Conservation (phyloP, 352 stramenopile genomes). For the Pythium inflatum region DNA sequence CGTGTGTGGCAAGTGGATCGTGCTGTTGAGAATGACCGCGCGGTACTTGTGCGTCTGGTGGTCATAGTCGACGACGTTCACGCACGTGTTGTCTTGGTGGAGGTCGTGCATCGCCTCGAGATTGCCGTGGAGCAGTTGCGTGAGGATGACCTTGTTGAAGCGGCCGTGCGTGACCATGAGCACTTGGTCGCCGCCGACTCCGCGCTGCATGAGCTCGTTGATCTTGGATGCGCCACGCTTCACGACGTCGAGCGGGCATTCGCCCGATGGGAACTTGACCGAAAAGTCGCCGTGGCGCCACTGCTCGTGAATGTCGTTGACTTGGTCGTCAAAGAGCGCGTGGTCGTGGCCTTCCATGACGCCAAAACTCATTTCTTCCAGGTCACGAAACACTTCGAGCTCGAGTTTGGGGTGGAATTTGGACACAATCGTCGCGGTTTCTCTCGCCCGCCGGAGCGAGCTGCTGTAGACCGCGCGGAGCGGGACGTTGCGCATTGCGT, state of each 20-base stretch:
- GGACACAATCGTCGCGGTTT: conserved; percentile 59
- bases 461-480: conserved; percentile 75
- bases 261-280: conserved; percentile 60
- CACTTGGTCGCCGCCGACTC: conserved; percentile 56
- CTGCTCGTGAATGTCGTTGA: conserved; percentile 63
- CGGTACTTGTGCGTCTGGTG: conserved; percentile 53
- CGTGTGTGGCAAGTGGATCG: conserved; percentile 50
- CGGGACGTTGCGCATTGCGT: conserved; percentile 69
- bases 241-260: conserved; percentile 73
- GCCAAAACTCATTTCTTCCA: conserved; percentile 88
- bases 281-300: conserved; percentile 64
- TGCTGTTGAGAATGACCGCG: conserved; percentile 77
- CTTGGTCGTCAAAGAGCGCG: conserved; percentile 50
- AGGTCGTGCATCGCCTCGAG: conserved; percentile 69
- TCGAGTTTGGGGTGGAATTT: conserved; percentile 59
- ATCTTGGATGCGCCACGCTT: conserved; percentile 66
- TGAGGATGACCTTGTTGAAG: conserved; percentile 86
- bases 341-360: conserved; percentile 69
- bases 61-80: conserved; percentile 86
- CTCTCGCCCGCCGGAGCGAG: conserved; percentile 47
- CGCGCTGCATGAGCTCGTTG: conserved; percentile 49
- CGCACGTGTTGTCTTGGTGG: conserved; percentile 83
- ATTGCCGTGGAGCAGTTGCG: conserved; percentile 64
- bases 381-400: conserved; percentile 60
- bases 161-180: conserved; percentile 81